Evolutionary conservation across 23 red algal species (phyloP).

Genomic region (Gracilaria gracilis): DNA sequence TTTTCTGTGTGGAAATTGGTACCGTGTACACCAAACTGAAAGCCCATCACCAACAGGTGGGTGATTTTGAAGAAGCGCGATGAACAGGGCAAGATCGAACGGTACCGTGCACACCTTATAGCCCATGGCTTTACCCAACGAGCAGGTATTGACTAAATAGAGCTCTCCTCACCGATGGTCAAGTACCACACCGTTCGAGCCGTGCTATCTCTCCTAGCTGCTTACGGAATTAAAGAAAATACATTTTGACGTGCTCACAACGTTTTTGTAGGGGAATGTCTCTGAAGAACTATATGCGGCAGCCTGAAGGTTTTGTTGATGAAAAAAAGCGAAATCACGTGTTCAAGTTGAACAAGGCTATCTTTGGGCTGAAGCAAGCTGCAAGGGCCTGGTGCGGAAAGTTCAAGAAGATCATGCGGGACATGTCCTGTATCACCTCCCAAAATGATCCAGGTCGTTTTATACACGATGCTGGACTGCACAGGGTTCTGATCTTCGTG

Average conservation of each 20-base stretch:
- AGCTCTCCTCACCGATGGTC: constrained; percentile 9
- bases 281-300: constrained; percentile 34
- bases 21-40: neutral
- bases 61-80: neutral
- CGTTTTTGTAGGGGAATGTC: constrained; percentile 50
- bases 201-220: neutral
- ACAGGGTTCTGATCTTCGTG: too few species aligned
- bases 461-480: too few species aligned
- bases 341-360: too few species aligned
- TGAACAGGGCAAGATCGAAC: neutral
- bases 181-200: neutral
- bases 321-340: too few species aligned
- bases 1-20: neutral
- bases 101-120: constrained; percentile 22
- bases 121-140: constrained; percentile 5
- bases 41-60: neutral
- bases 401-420: too few species aligned
- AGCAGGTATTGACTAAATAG: constrained; percentile 39
- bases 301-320: too few species aligned
- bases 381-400: too few species aligned
- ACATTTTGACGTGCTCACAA: constrained; percentile 28
- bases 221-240: neutral
- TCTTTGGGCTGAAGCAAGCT: too few species aligned
- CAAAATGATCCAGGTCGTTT: too few species aligned
- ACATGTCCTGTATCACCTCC: too few species aligned